Evolutionary conservation across 108 stramenopile species (phyloP), one percentile per base, ranked within the genome.

Genomic region (Cylindrotheca closterium): DNA sequence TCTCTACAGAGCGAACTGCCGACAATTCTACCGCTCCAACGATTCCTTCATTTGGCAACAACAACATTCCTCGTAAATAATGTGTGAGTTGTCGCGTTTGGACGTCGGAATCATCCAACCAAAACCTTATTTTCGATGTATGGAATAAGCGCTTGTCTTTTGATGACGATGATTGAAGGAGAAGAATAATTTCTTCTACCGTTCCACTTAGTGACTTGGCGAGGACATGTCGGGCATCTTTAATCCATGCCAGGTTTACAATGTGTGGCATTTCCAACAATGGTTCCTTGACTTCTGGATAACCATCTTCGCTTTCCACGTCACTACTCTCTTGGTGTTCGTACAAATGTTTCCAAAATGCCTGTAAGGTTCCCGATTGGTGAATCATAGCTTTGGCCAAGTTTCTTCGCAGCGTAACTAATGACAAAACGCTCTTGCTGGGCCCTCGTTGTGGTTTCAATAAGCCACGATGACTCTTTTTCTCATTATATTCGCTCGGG

Each of bases 211-310:
- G 30, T 2, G 57, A 12, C 17, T 47, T 53, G 12, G 58, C 71
- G 0, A 73, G 15, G 15, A 60, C 51, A 7, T 73, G 63, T 58
- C 71, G 56, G 3, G 71, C 47, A 28, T 33, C 12, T 37, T 60
- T 65, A 45, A 73, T 73, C 71, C 71, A 73, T 1, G 21, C 29
- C n/a, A 73, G 31, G 24, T 73, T 63, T 27, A 73, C 32, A 27
- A 73, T 55, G 18, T 65, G 55, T 21, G 71, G 71, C 21, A 58
- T 30, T 19, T 64, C 52, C 33, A 64, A 64, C 18, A 31, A 31
- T 4, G 23, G 22, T 15, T 10, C 7, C 37, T 10, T 10, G 7
- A 10, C 37, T 4, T 22, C 10, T 4, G 24, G 7, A 12, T 24
- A 49, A 0, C 8, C 3, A 23, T 33, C 63, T 19, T 52, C 63